phyloP scores from a whole-genome alignment of 306 rosid species.

The Rubus idaeus region DNA sequence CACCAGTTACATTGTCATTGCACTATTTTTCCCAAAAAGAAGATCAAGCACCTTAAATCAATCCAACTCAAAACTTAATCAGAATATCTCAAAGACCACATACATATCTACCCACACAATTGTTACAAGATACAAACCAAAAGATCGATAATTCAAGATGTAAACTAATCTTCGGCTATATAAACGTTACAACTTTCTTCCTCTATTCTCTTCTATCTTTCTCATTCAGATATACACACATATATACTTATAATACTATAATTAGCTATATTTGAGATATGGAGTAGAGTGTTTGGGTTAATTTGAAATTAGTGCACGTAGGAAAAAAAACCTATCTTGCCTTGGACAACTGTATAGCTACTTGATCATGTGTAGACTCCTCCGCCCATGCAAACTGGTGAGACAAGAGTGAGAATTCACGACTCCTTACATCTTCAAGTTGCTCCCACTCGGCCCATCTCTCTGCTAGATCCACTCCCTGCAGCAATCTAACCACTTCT shows the following conservation, averaged over 20 bases:
- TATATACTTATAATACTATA: not conserved
- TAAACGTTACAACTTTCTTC: not conserved
- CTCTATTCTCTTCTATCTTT: not conserved
- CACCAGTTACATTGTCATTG: too few relatives aligned
- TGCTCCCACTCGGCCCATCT: slow-evolving; percentile 86
- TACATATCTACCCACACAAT: not conserved
- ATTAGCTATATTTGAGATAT: not conserved
- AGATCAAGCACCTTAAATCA: not conserved
- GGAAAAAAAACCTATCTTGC: slow-evolving; percentile 50
- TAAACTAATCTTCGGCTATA: not conserved
- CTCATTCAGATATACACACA: not conserved
- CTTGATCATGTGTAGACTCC: slow-evolving; percentile 77
- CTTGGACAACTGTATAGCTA: slow-evolving; percentile 80
- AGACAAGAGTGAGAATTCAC: slow-evolving; percentile 46
- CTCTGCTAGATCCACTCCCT: slow-evolving; percentile 65
- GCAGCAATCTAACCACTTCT: slow-evolving; percentile 61
- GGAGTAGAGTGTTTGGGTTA: not conserved
- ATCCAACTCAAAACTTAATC: not conserved
- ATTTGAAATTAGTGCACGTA: not conserved
- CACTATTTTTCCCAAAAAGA: not conserved
- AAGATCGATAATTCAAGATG: not conserved
- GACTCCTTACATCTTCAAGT: slow-evolving; percentile 57
- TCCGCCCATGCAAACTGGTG: slow-evolving; percentile 76
- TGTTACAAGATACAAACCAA: not conserved
- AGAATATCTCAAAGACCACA: not conserved